Base-by-base conservation (phyloP, 495 filamentous ascomycete species). In the Penicillium verhagenii region DNA sequence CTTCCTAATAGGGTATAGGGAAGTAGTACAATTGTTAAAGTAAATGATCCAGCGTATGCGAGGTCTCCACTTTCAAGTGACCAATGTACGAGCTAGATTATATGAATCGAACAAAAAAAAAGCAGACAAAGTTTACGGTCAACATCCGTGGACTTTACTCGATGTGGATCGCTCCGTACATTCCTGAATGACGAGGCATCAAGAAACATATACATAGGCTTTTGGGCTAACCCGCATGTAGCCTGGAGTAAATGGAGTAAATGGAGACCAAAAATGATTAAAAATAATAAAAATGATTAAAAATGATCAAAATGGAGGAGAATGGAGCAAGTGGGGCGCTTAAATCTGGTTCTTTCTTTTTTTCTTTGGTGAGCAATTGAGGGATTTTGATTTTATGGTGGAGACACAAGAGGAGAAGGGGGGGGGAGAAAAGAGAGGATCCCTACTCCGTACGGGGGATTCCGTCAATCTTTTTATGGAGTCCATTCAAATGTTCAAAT, bases 391-490 rank as follows among this genome's bases (percentile, higher is more conserved):
- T n/a, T 21, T 18, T 7, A 18, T 21, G 23, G 54, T 53, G 54
- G 59, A 53, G 44, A 52, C 53, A n/a, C n/a, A n/a, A n/a, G n/a
- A n/a, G n/a, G n/a, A n/a, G n/a, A n/a, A n/a, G n/a, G n/a, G 26
- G 24, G 39, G n/a, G 18, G 18, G 46, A 14, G 20, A 24, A 24
- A 11, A 24, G 14, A 14, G 47, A 38, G 29, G 47, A 64, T 66
- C 63, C 19, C 28, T 63, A 60, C 63, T 60, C 52, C 49, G 33
- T 58, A 59, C 42, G 59, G 56, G 44, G 45, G 13, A n/a, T 38
- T 50, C 47, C 47, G 33, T 39, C 14, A 20, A 5, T 23, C 24
- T 31, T 37, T 37, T n/a, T 24, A 10, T 25, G 31, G 47, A 38
- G 21, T 39, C 19, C 23, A 13, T 13, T 14, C 14, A 16, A 39